Base-by-base conservation (phyloP, 805 yeast genomes). In the Phaffomyces opuntiae region DNA sequence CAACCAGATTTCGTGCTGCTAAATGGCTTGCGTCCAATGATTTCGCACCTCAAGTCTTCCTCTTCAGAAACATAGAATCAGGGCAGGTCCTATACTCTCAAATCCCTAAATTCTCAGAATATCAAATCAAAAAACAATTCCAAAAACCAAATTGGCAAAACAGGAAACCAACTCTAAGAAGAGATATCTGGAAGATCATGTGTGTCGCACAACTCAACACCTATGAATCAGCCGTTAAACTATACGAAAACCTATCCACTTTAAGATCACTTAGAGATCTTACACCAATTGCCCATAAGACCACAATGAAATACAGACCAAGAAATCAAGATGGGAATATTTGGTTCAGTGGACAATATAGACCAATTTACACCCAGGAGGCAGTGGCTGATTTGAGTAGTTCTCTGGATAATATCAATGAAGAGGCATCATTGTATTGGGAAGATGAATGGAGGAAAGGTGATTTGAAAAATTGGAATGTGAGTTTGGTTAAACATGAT, bases 41-140 rank as follows among this genome's bases (percentile, higher is more conserved):
- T 9, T 77, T 78, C 63, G 95, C 87, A 4, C 96, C 97, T 9
- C 90, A 84, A 59, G 84, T 90, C 12, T 87, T 75, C 60, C 66
- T 88, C 38, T 91, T 86, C 71, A 78, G 93, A 61, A 89, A 90
- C 69, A 65, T 87, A 41, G 93, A 87, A 67, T 74, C 84, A 36
- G 97, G 96, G 6, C 96, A 90, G 69, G 95, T 89, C 17, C 65
- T 87, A 11, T 90, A 88, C 63, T 81, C 96, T 7, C 96, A 90
- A 66, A 76, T 85, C 12, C 93, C 96, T 36, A 73, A 71, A 48
- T 72, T 81, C 68, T 44, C 75, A 50, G 67, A 55, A 27, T 59
- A 57, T 45, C 63, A 55, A 48, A 53, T 64, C 49, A 77, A 75
- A 51, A 74, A 67, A 53, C 93, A 83, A 68, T 87, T 85, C 63